These are phyloP conservation scores for Penicillium verhagenii DNA, from an alignment of 495 filamentous ascomycete species.

Conservation along the genomic window DNA sequence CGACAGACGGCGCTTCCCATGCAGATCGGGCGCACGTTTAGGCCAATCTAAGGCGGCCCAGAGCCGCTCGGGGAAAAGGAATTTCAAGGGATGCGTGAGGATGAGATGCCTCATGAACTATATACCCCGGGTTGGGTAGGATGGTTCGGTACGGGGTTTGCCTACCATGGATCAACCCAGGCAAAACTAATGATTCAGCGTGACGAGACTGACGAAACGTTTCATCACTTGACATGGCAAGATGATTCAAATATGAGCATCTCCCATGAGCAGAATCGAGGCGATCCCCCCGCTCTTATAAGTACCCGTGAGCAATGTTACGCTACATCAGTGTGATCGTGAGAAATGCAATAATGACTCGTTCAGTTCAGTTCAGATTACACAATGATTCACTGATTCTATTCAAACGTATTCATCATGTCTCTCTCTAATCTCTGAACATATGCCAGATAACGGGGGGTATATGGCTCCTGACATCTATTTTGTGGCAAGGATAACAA, in stretches of 20 bases:
- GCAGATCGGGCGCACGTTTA: not conserved
- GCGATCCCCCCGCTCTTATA: constrained; percentile 15
- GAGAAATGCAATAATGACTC: constrained; percentile 35
- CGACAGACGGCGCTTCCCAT: not conserved
- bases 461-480: constrained; percentile 21
- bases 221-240: constrained; percentile 30
- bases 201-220: constrained; percentile 38
- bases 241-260: constrained; percentile 23
- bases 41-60: constrained; percentile 2
- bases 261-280: constrained; percentile 4
- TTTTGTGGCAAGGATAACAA: constrained; percentile 8
- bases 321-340: constrained; percentile 38
- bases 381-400: constrained; percentile 3
- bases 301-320: constrained; percentile 15
- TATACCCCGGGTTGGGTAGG: constrained; percentile 18
- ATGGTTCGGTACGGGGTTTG: constrained; percentile 11
- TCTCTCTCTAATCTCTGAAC: constrained; percentile 15
- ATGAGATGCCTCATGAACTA: not conserved
- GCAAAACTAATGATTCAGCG: constrained; percentile 29
- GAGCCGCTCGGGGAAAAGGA: not conserved
- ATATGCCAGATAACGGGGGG: constrained; percentile 20
- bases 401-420: constrained; percentile 13
- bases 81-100: not conserved
- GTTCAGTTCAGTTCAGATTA: constrained; percentile 13
- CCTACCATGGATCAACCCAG: constrained; percentile 29